These are phyloP conservation scores for Phytomonas sp. DNA, from an alignment of 208 protist species.

Conservation along the genomic window DNA sequence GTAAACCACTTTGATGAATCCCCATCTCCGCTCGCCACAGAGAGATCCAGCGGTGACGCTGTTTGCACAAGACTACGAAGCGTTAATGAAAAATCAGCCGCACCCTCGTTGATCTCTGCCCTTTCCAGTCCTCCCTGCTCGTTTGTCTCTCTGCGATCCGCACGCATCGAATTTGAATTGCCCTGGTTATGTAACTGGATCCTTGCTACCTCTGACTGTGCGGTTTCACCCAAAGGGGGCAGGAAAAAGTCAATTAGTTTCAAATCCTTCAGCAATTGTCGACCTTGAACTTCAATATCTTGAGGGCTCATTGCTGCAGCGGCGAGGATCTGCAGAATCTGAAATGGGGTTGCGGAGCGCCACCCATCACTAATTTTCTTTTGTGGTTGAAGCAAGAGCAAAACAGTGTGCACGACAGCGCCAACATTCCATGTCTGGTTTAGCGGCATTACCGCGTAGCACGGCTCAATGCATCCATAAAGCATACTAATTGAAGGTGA, in stretches of 20 bases:
- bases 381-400: slow-evolving; percentile 16
- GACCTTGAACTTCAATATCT: slow-evolving; percentile 18
- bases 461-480: slow-evolving; percentile 35
- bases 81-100: not conserved
- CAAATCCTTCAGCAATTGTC: slow-evolving; percentile 29
- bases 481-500: slow-evolving; percentile 11
- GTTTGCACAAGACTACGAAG: not conserved
- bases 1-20: not conserved
- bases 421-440: slow-evolving; percentile 62
- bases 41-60: not conserved
- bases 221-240: not conserved
- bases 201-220: not conserved
- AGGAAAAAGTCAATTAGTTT: not conserved
- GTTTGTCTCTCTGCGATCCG: not conserved
- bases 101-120: not conserved
- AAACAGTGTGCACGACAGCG: slow-evolving; percentile 44
- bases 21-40: not conserved
- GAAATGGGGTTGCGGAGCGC: not conserved
- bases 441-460: slow-evolving; percentile 51
- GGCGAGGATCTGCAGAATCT: slow-evolving; percentile 33
- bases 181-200: not conserved
- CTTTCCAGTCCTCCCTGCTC: not conserved
- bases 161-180: too few species aligned
- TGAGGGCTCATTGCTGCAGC: slow-evolving; percentile 52
- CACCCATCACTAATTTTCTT: not conserved